These are phyloP conservation scores for Monilinia polystroma DNA, from an alignment of 2,329 filamentous ascomycete genomes.

Conservation along the genomic window DNA sequence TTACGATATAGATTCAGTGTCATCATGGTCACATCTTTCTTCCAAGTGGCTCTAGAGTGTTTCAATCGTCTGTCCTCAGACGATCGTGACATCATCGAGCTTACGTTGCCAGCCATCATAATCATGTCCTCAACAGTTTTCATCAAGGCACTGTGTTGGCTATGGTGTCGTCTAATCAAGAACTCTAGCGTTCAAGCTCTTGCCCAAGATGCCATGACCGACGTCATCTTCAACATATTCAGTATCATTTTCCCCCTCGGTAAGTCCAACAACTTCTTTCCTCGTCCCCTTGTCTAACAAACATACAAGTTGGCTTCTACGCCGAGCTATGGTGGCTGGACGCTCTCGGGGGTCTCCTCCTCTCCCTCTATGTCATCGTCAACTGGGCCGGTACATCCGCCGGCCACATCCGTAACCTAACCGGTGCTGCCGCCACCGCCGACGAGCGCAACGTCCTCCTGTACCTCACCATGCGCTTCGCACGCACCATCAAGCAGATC, in stretches of 20 bases:
- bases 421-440: constrained; percentile 55
- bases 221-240: constrained; percentile 63
- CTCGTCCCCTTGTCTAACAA: constrained; percentile 9
- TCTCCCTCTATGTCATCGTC: constrained; percentile 67
- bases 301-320: constrained; percentile 52
- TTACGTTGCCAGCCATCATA: constrained; percentile 54
- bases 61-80: constrained; percentile 54
- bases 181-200: constrained; percentile 64
- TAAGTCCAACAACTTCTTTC: constrained; percentile 25
- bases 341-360: constrained; percentile 56
- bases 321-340: constrained; percentile 67
- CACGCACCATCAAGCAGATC: constrained; percentile 53
- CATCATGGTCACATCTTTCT: constrained; percentile 62
- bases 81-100: constrained; percentile 48
- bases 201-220: constrained; percentile 62
- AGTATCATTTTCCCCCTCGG: constrained; percentile 59
- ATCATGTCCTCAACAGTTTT: constrained; percentile 58
- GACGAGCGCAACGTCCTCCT: constrained; percentile 55
- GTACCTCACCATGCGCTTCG: constrained; percentile 58
- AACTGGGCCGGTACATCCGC: constrained; percentile 65
- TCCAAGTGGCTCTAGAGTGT: constrained; percentile 61
- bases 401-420: constrained; percentile 58
- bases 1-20: constrained; percentile 49
- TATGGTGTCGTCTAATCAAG: constrained; percentile 59
- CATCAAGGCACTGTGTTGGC: constrained; percentile 59